Evolutionary conservation across 495 filamentous ascomycete species (phyloP), one percentile per base, ranked within the genome.

Genomic region (Aspergillus biplanus): DNA sequence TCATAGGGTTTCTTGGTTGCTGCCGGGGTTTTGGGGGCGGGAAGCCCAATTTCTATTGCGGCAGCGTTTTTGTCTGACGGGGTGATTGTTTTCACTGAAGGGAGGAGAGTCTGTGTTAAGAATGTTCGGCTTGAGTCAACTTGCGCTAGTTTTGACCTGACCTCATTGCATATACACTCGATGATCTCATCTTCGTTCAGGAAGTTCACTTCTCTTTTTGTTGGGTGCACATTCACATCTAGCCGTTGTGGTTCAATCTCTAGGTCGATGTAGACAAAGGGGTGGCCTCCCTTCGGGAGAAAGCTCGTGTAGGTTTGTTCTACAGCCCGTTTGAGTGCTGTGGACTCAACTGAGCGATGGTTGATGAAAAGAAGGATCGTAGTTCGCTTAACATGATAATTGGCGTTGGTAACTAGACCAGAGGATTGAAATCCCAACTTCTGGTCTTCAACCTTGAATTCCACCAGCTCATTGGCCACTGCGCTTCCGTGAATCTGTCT

Each of bases 161-260:
- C 89, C 55, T 91, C 88, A 62, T 87, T 84, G 76, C 92, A 97
- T 33, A 99, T 88, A 52, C 83, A 85, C 68, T 97, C 92, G 62
- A 97, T 90, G 58, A 98, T 96, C 66, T 98, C 95, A 67, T 98
- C 96, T 71, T 99, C 96, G 65, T 98, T 97, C 5, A 99, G 83
- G 71, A 99, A 98, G 71, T 98, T 96, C 33, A 99, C 96, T 73
- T 99, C 96, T 55, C 94, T 85, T 72, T 99, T 99, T 3, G 96
- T 98, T 5, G 96, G 96, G 72, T 99, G 96, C 0, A 99, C 88
- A 69, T 99, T 99, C 69, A 99, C 96, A 74, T 99, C 96, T 4
- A 99, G 92, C 13, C 93, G 86, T 44, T 90, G 86, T 8, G 96
- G 95, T 62, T 98, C 93, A 64, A 99, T 94, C 59, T 97, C 92